Conservation (phyloP, 176 grass and related monocot species). For the Juncus effusus region DNA sequence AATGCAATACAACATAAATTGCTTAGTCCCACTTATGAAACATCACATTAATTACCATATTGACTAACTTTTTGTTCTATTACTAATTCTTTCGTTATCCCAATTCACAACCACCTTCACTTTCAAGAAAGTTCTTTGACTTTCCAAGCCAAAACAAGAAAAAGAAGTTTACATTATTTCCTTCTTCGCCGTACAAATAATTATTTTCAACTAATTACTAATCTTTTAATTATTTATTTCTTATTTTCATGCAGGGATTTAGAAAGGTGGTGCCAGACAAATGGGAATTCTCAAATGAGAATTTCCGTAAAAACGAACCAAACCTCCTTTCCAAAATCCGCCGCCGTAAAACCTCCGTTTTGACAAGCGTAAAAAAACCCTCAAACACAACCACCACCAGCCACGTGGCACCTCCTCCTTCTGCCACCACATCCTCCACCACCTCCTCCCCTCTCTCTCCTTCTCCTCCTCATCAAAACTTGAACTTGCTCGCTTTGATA, state of each 20-base stretch:
- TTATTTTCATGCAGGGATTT: conserved; percentile 55
- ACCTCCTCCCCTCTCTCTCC: conserved; percentile 27
- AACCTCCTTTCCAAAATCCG: conserved; percentile 70
- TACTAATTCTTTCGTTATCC: background rate
- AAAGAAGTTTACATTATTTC: too few relatives aligned
- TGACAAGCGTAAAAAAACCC: background rate
- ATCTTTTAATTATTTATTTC: conserved; percentile 6
- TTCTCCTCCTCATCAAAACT: background rate
- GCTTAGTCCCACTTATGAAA: too few relatives aligned
- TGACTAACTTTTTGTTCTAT: too few relatives aligned
- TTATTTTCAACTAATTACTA: too few relatives aligned
- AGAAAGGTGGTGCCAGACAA: conserved; percentile 76
- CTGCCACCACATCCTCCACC: conserved; percentile 31
- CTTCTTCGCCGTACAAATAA: too few relatives aligned
- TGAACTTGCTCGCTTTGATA: conserved; percentile 12
- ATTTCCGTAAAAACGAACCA: conserved; percentile 66
- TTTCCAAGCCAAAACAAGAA: too few relatives aligned
- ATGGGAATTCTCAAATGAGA: conserved; percentile 91
- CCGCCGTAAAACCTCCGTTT: conserved; percentile 55
- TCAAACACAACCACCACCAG: conserved; percentile 9
- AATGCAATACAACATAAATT: too few relatives aligned
- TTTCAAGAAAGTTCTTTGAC: too few relatives aligned
- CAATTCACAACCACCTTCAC: background rate
- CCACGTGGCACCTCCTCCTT: background rate
- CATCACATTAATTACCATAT: too few relatives aligned